Base-by-base conservation (phyloP, 2,329 filamentous ascomycete genomes). In the Dactylonectria macrodidyma region DNA sequence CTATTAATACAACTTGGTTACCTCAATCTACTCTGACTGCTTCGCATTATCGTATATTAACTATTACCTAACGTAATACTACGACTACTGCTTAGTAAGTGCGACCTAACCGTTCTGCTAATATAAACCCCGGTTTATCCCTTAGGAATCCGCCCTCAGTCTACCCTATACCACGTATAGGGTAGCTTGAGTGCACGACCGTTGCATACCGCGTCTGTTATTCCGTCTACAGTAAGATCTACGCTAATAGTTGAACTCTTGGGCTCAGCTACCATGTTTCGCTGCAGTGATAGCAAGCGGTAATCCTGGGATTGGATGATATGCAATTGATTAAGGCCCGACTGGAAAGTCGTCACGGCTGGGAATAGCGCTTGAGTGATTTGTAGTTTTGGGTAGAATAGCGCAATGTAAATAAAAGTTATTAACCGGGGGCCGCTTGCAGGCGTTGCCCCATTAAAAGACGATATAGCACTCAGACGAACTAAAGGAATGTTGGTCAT, bases 171-270 rank as follows among this genome's bases (percentile, higher is more conserved):
- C 19, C 19, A 19, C 19, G 19, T 19, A 19, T 19, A 19, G 19
- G 19, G 1, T 19, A 19, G 19, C 19, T 19, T 19, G 19, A 19
- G 19, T 19, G 19, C 19, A 19, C 19, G 19, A 19, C 19, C 19
- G 19, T 19, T 19, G 19, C 19, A 19, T 19, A 90, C 89, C 75
- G 93, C 93, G 54, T 90, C 86, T 58, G 91, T 93, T 79, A 93
- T 93, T 80, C 93, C 93, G 76, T 92, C 90, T 66, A 89, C 89
- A 3, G 89, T 93, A 33, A 93, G 84, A 78, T 93, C 87, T 51
- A 51, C 26, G 47, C 38, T 16, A 44, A 16, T 44, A 44, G 38
- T 44, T 44, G 38, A 44, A 44, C 12, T 16, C 38, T 44, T 44
- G 16, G 38, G 38, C 11, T 44, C 38, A 44, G 38, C 38, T 44